Percentiles rank a stretch among this genome's conserved stretches.
These are phyloP conservation scores for Ganoderma multipileum DNA, from an alignment of 1,284 basidiomycete genomes.

Conservation along the genomic window DNA sequence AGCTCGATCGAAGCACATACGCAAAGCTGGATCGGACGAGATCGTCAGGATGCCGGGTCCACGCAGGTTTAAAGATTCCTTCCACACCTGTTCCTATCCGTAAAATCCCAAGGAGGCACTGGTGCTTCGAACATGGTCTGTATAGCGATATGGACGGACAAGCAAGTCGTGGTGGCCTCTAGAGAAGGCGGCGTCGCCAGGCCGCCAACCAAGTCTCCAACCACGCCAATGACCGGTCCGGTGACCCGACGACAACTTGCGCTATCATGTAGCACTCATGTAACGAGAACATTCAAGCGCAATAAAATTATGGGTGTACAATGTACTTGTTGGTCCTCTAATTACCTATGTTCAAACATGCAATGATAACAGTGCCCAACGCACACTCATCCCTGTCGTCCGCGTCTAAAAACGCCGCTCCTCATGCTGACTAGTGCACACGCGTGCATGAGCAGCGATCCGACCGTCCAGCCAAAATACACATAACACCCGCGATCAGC, in stretches of 20 bases:
- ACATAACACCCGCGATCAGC: not conserved
- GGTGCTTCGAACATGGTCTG: conserved; percentile 32
- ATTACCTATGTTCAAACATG: conserved; percentile 19
- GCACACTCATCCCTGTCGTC: not conserved
- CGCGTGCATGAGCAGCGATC: not conserved
- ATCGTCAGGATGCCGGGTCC: not conserved
- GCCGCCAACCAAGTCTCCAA: not conserved
- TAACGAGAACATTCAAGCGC: not conserved
- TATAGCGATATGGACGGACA: not conserved
- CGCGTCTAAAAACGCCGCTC: not conserved
- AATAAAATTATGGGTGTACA: conserved; percentile 21
- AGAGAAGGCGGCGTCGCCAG: not conserved
- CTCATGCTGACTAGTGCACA: not conserved
- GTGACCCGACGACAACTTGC: not conserved
- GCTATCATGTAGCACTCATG: no score
- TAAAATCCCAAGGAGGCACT: conserved; percentile 35
- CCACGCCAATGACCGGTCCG: not conserved
- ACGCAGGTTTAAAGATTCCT: not conserved
- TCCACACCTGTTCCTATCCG: conserved; percentile 30
- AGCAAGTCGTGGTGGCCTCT: not conserved
- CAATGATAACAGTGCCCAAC: conserved; percentile 25
- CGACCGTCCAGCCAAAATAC: not conserved
- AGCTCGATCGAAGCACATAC: conserved; percentile 21
- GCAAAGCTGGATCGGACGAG: conserved; percentile 30
- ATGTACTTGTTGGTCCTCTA: conserved; percentile 19